Conservation (phyloP, 1,139 yeast species). For the Pichia sp. region DNA sequence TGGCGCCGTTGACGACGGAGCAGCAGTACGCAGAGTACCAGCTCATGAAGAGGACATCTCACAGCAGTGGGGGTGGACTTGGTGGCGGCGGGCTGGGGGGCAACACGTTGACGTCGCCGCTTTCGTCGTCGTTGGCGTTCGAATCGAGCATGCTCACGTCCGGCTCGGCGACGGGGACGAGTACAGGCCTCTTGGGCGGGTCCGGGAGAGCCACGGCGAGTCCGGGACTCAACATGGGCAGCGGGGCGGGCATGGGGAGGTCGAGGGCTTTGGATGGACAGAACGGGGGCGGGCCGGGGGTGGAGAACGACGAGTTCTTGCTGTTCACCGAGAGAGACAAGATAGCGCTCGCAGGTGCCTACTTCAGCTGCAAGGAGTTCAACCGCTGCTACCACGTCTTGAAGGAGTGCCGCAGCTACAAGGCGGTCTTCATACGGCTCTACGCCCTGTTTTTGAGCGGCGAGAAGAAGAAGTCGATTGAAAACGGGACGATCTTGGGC, state of each 20-base stretch:
- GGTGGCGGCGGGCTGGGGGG: background rate
- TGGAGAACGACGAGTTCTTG: conserved; percentile 9
- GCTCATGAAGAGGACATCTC: conserved; percentile 6
- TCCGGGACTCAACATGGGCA: background rate
- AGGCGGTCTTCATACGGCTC: conserved; percentile 58
- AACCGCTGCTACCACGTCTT: conserved; percentile 69
- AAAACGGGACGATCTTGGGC: conserved; percentile 59
- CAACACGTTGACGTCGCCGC: conserved; percentile 12
- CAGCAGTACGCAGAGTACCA: conserved; percentile 19
- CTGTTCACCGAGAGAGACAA: conserved; percentile 22
- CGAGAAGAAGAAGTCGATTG: conserved; percentile 59
- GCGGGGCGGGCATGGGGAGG: background rate
- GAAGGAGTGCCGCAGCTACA: conserved; percentile 48
- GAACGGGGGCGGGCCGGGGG: background rate
- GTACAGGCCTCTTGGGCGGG: background rate
- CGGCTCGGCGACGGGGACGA: background rate
- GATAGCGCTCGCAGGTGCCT: conserved; percentile 61
- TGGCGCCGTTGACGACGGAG: conserved; percentile 13
- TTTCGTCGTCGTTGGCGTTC: conserved; percentile 11
- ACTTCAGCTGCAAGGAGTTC: conserved; percentile 82
- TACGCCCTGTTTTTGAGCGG: conserved; percentile 58
- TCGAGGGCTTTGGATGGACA: background rate
- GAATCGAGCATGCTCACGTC: conserved; percentile 7
- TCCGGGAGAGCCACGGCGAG: background rate
- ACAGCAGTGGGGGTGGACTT: background rate